These are phyloP conservation scores for Cercospora sp. DNA, from an alignment of 2,329 filamentous ascomycete species.

Conservation along the genomic window DNA sequence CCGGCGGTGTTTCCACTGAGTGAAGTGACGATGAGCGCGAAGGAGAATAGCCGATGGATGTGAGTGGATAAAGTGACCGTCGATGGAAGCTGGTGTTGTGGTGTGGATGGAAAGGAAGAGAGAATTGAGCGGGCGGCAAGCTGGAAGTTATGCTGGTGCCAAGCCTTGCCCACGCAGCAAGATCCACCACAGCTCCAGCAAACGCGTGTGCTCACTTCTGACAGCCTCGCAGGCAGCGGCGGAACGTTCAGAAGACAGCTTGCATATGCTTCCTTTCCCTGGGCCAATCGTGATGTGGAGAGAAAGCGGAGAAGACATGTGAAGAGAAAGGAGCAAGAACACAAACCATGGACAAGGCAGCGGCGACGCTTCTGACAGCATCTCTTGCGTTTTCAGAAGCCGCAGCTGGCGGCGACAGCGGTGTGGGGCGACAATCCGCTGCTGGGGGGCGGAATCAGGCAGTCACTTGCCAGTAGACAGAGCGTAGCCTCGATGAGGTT, in stretches of 20 bases:
- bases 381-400: too few relatives aligned
- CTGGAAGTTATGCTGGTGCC: not conserved
- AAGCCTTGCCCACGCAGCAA: not conserved
- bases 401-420: too few relatives aligned
- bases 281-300: rapidly evolving
- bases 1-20: not conserved
- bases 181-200: not conserved
- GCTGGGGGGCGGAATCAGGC: too few relatives aligned
- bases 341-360: too few relatives aligned
- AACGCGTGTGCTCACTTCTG: not conserved
- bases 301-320: too few relatives aligned
- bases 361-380: too few relatives aligned
- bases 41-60: not conserved
- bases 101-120: not conserved
- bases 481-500: too few relatives aligned
- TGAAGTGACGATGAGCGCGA: not conserved
- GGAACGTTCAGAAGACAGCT: not conserved
- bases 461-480: too few relatives aligned
- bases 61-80: not conserved
- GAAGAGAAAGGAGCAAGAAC: too few relatives aligned
- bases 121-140: not conserved
- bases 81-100: not conserved
- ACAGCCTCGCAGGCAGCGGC: not conserved
- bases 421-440: too few relatives aligned
- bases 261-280: not conserved